Conservation (phyloP, 176 grass and related monocot genomes). For the bread wheat (Triticum aestivum) region IWGSC_CS_RefSeq_v2.1 NC_057805.1:487040565-487041064, state of each 20-base stretch:
- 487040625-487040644: slow-evolving; percentile 68
- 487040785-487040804: slow-evolving; percentile 74
- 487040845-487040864: slow-evolving; percentile 97
- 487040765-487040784: slow-evolving; percentile 85
- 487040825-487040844: slow-evolving; percentile 92
- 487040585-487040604: slow-evolving; percentile 86
- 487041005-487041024: slow-evolving; percentile 79
- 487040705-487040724: slow-evolving; percentile 79
- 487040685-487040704: slow-evolving; percentile 72
- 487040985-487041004: slow-evolving; percentile 83
- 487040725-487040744: slow-evolving; percentile 79
- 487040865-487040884: slow-evolving; percentile 95
- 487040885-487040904: slow-evolving; percentile 76
- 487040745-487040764: slow-evolving; percentile 83
- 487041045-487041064: slow-evolving; percentile 85
- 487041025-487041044: slow-evolving; percentile 84
- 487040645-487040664: slow-evolving; percentile 64
- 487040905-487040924: slow-evolving; percentile 83
- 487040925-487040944: slow-evolving; percentile 85
- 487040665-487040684: slow-evolving; percentile 66
- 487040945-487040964: slow-evolving; percentile 86
- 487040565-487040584: slow-evolving; percentile 74
- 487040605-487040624: slow-evolving; percentile 66
- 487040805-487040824: slow-evolving; percentile 85
- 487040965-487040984: slow-evolving; percentile 91